Percentiles rank a stretch among this genome's conserved stretches.
Evolutionary conservation across 2,329 filamentous ascomycete genomes (phyloP).

Genomic region (Neonectria faginata): DNA sequence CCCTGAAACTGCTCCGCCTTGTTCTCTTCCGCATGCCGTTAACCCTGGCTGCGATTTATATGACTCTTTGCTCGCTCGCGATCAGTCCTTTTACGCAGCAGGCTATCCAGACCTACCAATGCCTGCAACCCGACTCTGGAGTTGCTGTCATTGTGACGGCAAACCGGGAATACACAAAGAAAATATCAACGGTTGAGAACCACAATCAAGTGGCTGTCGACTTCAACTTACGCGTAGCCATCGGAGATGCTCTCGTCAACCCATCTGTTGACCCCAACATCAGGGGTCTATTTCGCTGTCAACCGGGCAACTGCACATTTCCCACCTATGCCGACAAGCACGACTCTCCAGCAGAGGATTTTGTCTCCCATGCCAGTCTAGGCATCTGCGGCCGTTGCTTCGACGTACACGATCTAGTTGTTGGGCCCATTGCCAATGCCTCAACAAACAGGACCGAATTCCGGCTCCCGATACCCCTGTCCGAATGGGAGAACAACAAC

Average conservation of each 20-base stretch:
- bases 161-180: neutral
- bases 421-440: neutral
- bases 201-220: neutral
- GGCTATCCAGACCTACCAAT: constrained; percentile 25
- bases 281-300: constrained; percentile 9
- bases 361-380: constrained; percentile 8
- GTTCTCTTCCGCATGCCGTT: constrained; percentile 1
- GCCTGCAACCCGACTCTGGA: too few species aligned
- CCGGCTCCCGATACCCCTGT: neutral
- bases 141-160: constrained; percentile 5
- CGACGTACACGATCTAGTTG: constrained; percentile 7
- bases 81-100: constrained; percentile 25
- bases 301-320: constrained; percentile 12
- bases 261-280: constrained; percentile 4
- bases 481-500: neutral
- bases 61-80: constrained; percentile 18
- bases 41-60: neutral
- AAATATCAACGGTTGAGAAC: neutral
- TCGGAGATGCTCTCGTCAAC: constrained; percentile 14
- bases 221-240: neutral
- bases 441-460: neutral
- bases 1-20: constrained; percentile 10
- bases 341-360: neutral
- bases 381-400: constrained; percentile 18
- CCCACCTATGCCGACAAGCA: neutral